These are phyloP conservation scores for Fistulifera pelliculosa DNA, from an alignment of 108 stramenopile species.

Conservation along the genomic window DNA sequence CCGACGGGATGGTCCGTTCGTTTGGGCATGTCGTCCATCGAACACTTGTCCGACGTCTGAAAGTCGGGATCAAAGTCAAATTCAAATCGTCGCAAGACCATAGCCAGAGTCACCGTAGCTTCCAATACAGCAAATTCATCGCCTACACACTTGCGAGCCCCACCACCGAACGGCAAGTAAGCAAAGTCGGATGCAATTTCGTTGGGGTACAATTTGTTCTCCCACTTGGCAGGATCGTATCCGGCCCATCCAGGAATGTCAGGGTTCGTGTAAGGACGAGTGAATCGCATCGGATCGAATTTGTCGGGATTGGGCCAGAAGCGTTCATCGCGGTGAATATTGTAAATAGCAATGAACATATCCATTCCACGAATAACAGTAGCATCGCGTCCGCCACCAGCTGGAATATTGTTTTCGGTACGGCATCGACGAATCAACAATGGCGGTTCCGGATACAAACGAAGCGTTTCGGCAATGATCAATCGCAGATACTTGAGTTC, in stretches of 20 bases:
- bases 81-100: slow-evolving; percentile 83
- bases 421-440: slow-evolving; percentile 91
- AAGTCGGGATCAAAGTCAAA: slow-evolving; percentile 79
- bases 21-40: slow-evolving; percentile 37
- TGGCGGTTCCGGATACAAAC: slow-evolving; percentile 92
- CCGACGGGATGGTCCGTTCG: slow-evolving; percentile 87
- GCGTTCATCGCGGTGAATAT: slow-evolving; percentile 84
- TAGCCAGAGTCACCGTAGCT: slow-evolving; percentile 86
- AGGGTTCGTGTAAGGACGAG: slow-evolving; percentile 74
- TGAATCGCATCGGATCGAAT: slow-evolving; percentile 86
- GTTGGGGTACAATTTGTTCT: slow-evolving; percentile 84
- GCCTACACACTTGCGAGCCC: slow-evolving; percentile 92
- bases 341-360: slow-evolving; percentile 91
- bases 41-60: slow-evolving; percentile 9
- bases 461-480: slow-evolving; percentile 82
- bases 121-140: slow-evolving; percentile 95
- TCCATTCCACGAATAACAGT: slow-evolving; percentile 89
- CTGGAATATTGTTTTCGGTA: slow-evolving; percentile 72
- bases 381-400: slow-evolving; percentile 70
- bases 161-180: slow-evolving; percentile 87
- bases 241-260: slow-evolving; percentile 87
- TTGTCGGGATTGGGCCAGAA: slow-evolving; percentile 88
- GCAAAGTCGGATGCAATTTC: slow-evolving; percentile 89
- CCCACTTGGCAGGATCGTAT: slow-evolving; percentile 82
- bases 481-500: slow-evolving; percentile 76